Percentiles rank a stretch among this genome's conserved stretches.
phyloP scores from a whole-genome alignment of 164 flowering plant genomes.

The Annona cherimola region DNA sequence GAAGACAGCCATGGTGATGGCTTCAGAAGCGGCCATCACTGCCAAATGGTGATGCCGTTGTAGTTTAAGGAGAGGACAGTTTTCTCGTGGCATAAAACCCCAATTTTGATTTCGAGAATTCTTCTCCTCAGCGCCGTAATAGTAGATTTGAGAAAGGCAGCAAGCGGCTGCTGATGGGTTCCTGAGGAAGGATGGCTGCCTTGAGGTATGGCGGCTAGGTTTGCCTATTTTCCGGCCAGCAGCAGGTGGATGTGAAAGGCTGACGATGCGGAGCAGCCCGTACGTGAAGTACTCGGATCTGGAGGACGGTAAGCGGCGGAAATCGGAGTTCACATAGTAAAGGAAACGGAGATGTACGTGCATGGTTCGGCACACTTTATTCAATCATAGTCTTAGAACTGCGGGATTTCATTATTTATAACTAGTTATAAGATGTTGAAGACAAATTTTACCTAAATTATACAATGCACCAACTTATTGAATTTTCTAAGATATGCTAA shows the following conservation, averaged over 20 bases:
- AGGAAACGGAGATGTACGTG: no score
- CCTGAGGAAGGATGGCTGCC: no score
- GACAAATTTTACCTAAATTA: no score
- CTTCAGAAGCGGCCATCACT: conserved; percentile 25
- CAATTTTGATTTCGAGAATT: conserved; percentile 17
- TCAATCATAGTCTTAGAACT: no score
- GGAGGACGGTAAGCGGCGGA: conserved; percentile 68
- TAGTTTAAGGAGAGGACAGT: conserved; percentile 82
- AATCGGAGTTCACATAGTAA: conserved; percentile 7
- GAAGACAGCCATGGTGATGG: conserved; percentile 6
- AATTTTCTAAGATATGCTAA: no score
- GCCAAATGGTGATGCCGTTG: conserved; percentile 52
- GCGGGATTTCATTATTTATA: no score
- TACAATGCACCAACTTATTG: no score
- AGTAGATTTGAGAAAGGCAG: conserved; percentile 51
- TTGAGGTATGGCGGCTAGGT: no score
- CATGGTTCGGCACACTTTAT: no score
- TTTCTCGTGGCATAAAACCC: conserved; percentile 85
- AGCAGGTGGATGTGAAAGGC: conserved; percentile 22
- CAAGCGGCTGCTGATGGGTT: no score
- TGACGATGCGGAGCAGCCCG: conserved; percentile 62
- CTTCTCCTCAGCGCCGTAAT: conserved; percentile 38
- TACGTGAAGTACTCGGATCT: conserved; percentile 51
- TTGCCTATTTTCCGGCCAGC: background rate
- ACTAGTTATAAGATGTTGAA: no score